These are phyloP conservation scores for Gossypium sturtianum DNA, from an alignment of 345 rosid species.

Conservation along the genomic window DNA sequence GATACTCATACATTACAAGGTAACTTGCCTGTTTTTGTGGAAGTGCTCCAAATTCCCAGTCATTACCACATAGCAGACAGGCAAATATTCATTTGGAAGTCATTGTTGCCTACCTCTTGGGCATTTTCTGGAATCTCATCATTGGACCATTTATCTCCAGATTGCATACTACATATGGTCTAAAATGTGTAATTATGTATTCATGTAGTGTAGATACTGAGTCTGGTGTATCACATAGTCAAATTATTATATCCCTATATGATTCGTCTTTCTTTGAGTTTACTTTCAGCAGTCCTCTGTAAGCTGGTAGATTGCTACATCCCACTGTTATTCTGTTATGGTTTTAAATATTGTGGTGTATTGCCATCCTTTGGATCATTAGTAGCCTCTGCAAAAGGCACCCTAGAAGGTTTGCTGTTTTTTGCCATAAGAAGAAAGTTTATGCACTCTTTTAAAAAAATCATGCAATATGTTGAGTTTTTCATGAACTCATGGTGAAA, in stretches of 20 bases:
- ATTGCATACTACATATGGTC: not conserved
- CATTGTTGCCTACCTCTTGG: not conserved
- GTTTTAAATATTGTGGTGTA: not conserved
- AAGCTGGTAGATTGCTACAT: not conserved
- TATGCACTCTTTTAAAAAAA: not conserved
- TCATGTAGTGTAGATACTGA: not conserved
- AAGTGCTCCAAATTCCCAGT: conserved; percentile 2
- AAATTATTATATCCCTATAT: not conserved
- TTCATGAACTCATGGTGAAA: not conserved
- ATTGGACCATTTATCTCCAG: not conserved
- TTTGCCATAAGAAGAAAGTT: not conserved
- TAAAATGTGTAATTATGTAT: not conserved
- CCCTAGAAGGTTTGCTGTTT: not conserved
- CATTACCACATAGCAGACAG: not conserved
- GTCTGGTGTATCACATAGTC: not conserved
- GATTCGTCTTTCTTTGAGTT: not conserved
- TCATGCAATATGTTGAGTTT: not conserved
- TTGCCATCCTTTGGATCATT: conserved; percentile 1
- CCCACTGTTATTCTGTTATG: not conserved
- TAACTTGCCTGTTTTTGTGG: conserved; percentile 20
- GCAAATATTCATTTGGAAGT: not conserved
- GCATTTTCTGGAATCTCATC: not conserved
- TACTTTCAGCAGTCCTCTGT: not conserved
- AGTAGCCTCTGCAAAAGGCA: not conserved
- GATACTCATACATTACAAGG: conserved; percentile 77